These are phyloP conservation scores for Hordeum vulgare DNA, from an alignment of 176 grass and related monocot genomes.

Conservation along the genomic window MorexV3_pseudomolecules_assembly NC_058521.1:345085772-345086271, in stretches of 20 bases:
- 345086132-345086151: background rate
- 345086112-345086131: slow-evolving; percentile 4
- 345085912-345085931: too few species aligned
- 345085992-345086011: background rate
- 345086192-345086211: background rate
- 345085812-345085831: too few species aligned
- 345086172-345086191: slow-evolving; percentile 5
- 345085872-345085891: too few species aligned
- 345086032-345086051: background rate
- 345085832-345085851: too few species aligned
- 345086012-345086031: background rate
- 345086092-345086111: slow-evolving; percentile 4
- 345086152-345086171: slow-evolving; percentile 1
- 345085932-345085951: too few species aligned
- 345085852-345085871: too few species aligned
- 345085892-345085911: too few species aligned
- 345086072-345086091: background rate
- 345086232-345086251: background rate
- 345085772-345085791: too few species aligned
- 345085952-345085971: too few species aligned
- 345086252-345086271: slow-evolving; percentile 2
- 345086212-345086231: background rate
- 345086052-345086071: background rate
- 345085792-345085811: too few species aligned
- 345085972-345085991: slow-evolving; percentile 1